phyloP scores from a whole-genome alignment of 2,329 filamentous ascomycete genomes.

The Davidsoniella virescens region DNA sequence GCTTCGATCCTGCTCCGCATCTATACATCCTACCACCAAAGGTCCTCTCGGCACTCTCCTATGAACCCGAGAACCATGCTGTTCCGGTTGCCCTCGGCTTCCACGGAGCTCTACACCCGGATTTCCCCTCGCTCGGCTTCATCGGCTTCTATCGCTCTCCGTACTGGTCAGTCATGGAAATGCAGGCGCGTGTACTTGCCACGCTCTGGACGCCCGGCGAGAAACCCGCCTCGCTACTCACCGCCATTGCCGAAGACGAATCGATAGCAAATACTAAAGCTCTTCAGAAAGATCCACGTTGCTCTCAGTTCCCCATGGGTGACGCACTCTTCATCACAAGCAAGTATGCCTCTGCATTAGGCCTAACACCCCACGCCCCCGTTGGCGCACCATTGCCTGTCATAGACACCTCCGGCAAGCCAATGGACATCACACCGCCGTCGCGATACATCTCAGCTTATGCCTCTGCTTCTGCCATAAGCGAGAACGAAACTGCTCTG shows the following conservation, averaged over 20 bases:
- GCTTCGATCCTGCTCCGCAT: slow-evolving; percentile 49
- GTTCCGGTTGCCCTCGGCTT: slow-evolving; percentile 53
- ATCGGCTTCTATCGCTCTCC: slow-evolving; percentile 73
- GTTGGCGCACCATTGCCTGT: slow-evolving; percentile 19
- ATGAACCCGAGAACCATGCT: slow-evolving; percentile 35
- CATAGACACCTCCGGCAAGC: slow-evolving; percentile 25
- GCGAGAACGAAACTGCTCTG: slow-evolving; percentile 28
- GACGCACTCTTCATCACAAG: slow-evolving; percentile 67
- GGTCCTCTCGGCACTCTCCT: slow-evolving; percentile 39
- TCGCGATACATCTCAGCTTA: slow-evolving; percentile 32
- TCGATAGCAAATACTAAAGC: slow-evolving; percentile 30
- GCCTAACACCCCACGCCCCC: slow-evolving; percentile 26
- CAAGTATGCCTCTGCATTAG: slow-evolving; percentile 44
- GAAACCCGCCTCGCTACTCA: slow-evolving; percentile 7
- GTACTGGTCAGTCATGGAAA: slow-evolving; percentile 77
- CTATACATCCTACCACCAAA: slow-evolving; percentile 46
- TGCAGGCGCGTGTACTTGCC: slow-evolving; percentile 59
- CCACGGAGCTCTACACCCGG: slow-evolving; percentile 45
- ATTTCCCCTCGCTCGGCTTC: slow-evolving; percentile 52
- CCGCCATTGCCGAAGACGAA: slow-evolving; percentile 22
- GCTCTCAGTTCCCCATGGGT: slow-evolving; percentile 65
- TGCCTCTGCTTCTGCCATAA: slow-evolving; percentile 22
- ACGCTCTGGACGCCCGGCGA: slow-evolving; percentile 35
- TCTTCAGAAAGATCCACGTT: slow-evolving; percentile 34
- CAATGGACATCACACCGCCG: slow-evolving; percentile 40